phyloP scores from a whole-genome alignment of 176 grass and related monocot genomes.

The Pharus latifolius region DNA sequence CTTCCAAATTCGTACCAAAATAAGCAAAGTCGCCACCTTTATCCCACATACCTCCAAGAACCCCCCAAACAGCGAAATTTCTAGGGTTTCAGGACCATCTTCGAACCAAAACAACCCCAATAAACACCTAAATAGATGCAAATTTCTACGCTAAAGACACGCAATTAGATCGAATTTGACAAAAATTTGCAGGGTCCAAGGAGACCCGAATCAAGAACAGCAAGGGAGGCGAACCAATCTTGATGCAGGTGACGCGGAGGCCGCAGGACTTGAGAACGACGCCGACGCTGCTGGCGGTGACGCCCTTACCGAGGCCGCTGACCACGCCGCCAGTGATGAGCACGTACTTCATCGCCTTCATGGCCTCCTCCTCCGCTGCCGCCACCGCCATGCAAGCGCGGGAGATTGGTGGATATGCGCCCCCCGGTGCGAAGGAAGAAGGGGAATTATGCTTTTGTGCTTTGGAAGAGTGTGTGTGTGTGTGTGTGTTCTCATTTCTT shows the following conservation, averaged over 20 bases:
- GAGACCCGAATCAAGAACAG: too few species aligned
- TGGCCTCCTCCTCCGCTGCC: neutral
- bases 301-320: constrained; percentile 92
- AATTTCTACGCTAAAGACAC: too few species aligned
- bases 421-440: too few species aligned
- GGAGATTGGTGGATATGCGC: too few species aligned
- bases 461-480: neutral
- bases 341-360: constrained; percentile 75
- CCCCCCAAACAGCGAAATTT: too few species aligned
- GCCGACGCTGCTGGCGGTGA: constrained; percentile 86
- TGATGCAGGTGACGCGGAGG: constrained; percentile 92
- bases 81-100: too few species aligned
- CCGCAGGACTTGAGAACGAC: constrained; percentile 89
- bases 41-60: too few species aligned
- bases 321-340: constrained; percentile 86
- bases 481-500: too few species aligned
- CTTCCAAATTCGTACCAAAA: neutral
- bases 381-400: constrained; percentile 5
- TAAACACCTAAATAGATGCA: too few species aligned
- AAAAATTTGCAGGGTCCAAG: too few species aligned
- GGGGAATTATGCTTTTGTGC: neutral
- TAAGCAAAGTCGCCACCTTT: neutral
- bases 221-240: constrained; percentile 45
- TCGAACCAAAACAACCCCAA: too few species aligned
- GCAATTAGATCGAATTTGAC: too few species aligned